Conservation (phyloP, 2,329 filamentous ascomycete genomes). For the Penicillium oxalicum region DNA sequence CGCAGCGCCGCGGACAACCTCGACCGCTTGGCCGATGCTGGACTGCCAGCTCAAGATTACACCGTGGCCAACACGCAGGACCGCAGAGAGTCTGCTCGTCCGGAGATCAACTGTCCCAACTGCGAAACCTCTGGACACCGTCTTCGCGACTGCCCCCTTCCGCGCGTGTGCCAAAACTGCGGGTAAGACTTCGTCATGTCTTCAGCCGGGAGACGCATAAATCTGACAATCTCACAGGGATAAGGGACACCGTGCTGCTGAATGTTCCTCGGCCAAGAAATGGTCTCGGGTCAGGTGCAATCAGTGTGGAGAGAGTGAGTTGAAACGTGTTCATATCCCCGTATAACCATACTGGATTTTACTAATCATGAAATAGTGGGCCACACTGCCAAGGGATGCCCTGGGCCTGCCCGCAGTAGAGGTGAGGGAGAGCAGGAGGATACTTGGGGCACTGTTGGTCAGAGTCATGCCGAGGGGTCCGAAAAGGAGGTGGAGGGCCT, state of each 20-base stretch:
- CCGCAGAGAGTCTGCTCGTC: slow-evolving; percentile 26
- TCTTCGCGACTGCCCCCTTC: slow-evolving; percentile 42
- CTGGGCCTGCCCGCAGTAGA: slow-evolving; percentile 19
- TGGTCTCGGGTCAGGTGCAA: slow-evolving; percentile 42
- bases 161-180: slow-evolving; percentile 50
- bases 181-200: slow-evolving; percentile 30
- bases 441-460: too few species aligned
- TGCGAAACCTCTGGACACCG: slow-evolving; percentile 45
- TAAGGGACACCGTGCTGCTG: slow-evolving; percentile 42
- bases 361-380: slow-evolving; percentile 32
- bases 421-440: neutral
- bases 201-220: neutral
- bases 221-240: slow-evolving; percentile 26
- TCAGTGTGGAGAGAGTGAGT: slow-evolving; percentile 41
- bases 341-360: neutral
- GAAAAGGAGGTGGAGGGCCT: too few species aligned
- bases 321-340: neutral
- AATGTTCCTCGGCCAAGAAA: slow-evolving; percentile 42
- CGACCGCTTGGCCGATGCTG: slow-evolving; percentile 47
- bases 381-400: slow-evolving; percentile 39
- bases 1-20: slow-evolving; percentile 45
- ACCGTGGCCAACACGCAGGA: too few species aligned
- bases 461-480: neutral
- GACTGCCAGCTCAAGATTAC: slow-evolving; percentile 16
- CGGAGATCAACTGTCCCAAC: slow-evolving; percentile 47